Evolutionary conservation across 768 basidiomycete species (phyloP), one percentile per base, ranked within the genome.

Genomic region (Pleurotus platypus): DNA sequence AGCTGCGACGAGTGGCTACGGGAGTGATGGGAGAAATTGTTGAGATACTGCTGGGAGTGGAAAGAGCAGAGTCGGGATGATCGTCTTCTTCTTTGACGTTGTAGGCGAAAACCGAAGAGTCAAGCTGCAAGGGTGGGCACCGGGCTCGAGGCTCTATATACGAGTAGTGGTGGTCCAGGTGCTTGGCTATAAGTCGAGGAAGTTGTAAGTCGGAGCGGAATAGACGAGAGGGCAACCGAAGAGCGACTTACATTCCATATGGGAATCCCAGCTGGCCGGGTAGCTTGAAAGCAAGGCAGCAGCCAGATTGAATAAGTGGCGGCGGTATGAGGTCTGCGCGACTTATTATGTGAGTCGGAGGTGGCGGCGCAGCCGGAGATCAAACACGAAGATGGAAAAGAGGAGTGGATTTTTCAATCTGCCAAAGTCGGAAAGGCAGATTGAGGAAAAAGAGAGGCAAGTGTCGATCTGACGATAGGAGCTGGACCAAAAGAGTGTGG

Each of bases 21-120:
- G 62, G 59, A 18, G 66, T 69, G 11, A 65, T 59, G 18, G 70
- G 72, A n/a, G 75, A 73, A 22, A 62, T 66, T 20, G 61, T 62
- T 20, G 63, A 64, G 12, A 58, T 61, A 13, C 66, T 64, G 38
- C 61, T 64, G 15, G 72, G 68, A 20, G 66, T 72, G 42, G 67
- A 59, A 12, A 58, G 50, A 22, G 60, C 57, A 49, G 56, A 50
- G 50, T 64, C 62, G 48, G 39, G 18, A 55, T 53, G 47, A 46
- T 66, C 67, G 43, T 62, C 59, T 27, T 62, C 59, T 26, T 63
- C 64, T 16, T 57, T 60, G 43, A 9, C 18, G 20, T 54, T 54
- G 39, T n/a, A 46, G 51, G 22, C 46, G 39, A 55, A 60, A 57
- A 55, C 61, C 51, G 58, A 50, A 5, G 67, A 57, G 56, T 68